Conservation (phyloP, 371 early-diverging fungal species). For the Mucor indicus region DNA sequence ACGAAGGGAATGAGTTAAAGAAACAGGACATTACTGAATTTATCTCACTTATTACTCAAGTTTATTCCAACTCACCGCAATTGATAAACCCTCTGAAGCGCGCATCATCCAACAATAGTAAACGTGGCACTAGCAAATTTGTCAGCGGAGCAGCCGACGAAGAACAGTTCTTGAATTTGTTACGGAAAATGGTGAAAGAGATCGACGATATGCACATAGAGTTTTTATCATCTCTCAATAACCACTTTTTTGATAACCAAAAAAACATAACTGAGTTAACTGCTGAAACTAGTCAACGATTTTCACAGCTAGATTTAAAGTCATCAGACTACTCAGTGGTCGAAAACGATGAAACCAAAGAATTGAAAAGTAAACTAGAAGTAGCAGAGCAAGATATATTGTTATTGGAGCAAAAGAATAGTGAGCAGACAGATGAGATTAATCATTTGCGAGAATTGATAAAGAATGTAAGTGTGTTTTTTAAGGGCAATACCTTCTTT, state of each 20-base stretch:
- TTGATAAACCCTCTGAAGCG: too few species aligned
- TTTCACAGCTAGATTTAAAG: too few species aligned
- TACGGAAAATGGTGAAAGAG: conserved; percentile 46
- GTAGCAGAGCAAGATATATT: conserved; percentile 1
- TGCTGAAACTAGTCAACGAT: too few species aligned
- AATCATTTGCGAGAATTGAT: conserved; percentile 1
- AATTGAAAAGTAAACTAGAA: conserved; percentile 2
- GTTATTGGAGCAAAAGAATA: conserved; percentile 2
- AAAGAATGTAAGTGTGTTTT: conserved; percentile 1
- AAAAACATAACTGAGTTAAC: too few species aligned
- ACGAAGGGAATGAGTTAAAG: neutral
- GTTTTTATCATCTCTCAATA: too few species aligned
- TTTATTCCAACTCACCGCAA: conserved; percentile 1
- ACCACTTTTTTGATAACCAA: too few species aligned
- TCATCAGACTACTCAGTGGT: conserved; percentile 9
- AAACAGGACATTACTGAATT: conserved; percentile 7
- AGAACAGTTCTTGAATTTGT: conserved; percentile 14
- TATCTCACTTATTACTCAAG: conserved; percentile 8
- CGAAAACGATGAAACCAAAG: neutral
- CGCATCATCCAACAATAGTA: too few species aligned
- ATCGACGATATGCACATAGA: conserved; percentile 58
- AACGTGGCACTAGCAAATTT: neutral
- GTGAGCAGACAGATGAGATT: conserved; percentile 5
- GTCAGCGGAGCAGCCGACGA: neutral
- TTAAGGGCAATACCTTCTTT: neutral